phyloP scores from a whole-genome alignment of 352 stramenopile species.

The Aphanomyces invadans region DNA sequence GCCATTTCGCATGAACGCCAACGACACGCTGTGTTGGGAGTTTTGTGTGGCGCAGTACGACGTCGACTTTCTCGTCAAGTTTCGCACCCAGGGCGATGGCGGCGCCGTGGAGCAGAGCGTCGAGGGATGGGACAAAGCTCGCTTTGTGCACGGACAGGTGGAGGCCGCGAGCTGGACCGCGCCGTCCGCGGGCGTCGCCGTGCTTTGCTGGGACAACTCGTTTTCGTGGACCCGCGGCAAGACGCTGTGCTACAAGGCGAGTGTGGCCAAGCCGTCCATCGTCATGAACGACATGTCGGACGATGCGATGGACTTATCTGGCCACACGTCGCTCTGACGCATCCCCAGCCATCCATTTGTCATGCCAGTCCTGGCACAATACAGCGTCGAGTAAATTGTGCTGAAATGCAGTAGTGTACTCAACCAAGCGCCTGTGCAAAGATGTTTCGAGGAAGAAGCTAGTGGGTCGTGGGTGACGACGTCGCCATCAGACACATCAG shows the following conservation, averaged over 20 bases:
- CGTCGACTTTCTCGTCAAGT: slow-evolving; percentile 62
- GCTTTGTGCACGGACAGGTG: slow-evolving; percentile 32
- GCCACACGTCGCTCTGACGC: slow-evolving; percentile 37
- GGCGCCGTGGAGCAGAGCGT: slow-evolving; percentile 39
- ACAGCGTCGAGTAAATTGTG: no score
- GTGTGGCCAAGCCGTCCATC: slow-evolving; percentile 51
- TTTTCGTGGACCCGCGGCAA: slow-evolving; percentile 66
- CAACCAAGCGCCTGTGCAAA: no score
- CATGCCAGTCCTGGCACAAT: no score
- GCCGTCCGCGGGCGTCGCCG: slow-evolving; percentile 51
- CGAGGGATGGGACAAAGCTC: slow-evolving; percentile 43
- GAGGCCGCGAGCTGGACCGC: slow-evolving; percentile 54
- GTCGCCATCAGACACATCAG: not conserved
- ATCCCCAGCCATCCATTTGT: no score
- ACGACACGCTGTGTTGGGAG: slow-evolving; percentile 73
- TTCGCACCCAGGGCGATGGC: slow-evolving; percentile 59
- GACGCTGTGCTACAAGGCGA: slow-evolving; percentile 65
- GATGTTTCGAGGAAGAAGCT: no score
- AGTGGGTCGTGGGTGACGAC: not conserved
- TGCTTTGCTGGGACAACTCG: slow-evolving; percentile 66
- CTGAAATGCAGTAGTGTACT: no score
- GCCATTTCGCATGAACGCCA: slow-evolving; percentile 56
- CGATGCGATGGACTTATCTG: slow-evolving; percentile 69
- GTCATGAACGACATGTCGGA: slow-evolving; percentile 26
- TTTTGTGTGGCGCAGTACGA: slow-evolving; percentile 56